Base-by-base conservation (phyloP, 352 stramenopile genomes). In the Achlya hypogyna region DNA sequence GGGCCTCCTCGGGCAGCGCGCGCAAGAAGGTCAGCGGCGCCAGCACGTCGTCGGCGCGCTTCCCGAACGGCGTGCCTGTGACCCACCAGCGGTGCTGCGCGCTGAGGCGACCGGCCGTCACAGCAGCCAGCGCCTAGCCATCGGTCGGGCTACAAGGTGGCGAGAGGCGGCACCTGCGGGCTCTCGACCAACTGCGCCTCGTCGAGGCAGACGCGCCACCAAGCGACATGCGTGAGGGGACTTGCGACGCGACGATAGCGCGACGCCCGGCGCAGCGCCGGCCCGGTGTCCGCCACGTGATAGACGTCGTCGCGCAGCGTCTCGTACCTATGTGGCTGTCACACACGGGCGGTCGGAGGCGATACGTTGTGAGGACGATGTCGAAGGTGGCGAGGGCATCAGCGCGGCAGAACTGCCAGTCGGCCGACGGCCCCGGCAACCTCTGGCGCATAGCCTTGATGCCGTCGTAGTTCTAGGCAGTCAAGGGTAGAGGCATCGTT, bases 171-270 rank as follows among this genome's bases (percentile, higher is more conserved):
- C 5, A 88, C 69, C n/a, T 77, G 75, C 1, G 75, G 77, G 53
- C 85, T 88, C 70, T 97, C 87, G 1, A 97, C 86, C 12, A 95
- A 75, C 72, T 98, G 93, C 1, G 92, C 92, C 81, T 98, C 93
- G 63, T 98, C 92, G 67, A 97, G 89, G 53, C 80, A 96, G 14
- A 97, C 75, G 16, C 93, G 79, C 86, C 89, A 97, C 65, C 90
- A 98, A 12, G 76, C 71, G 42, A 97, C 83, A 38, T 79, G 79
- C 5, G 85, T 77, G 3, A 98, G 74, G 20, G 93, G 93, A n/a
- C 89, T 97, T 0, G 83, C 79, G 25, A 97, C 71, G 40, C 96
- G 84, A 2, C 77, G 72, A 62, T 97, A 97, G 29, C 74, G 74
- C 51, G 96, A 96, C 62, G 67, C 65, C 31, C 72, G 73, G 47